Conservation (phyloP, 1,139 yeast species). For the Kurtzmaniella quercitrusa region DNA sequence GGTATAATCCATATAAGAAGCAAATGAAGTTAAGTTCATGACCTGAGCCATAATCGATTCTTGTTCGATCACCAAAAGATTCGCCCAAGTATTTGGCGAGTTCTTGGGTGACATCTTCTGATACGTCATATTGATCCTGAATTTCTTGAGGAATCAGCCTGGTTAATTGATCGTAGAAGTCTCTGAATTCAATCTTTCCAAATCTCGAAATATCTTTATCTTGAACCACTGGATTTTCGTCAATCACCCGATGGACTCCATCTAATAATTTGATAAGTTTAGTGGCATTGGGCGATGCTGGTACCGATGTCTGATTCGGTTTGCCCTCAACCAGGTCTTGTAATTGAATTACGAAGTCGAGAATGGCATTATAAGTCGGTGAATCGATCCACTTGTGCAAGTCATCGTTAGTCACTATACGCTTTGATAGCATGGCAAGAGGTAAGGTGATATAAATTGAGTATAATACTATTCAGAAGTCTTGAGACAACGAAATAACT, state of each 20-base stretch:
- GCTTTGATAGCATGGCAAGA: background rate
- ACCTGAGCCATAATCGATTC: conserved; percentile 97
- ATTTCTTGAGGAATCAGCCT: conserved; percentile 19
- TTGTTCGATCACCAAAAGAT: conserved; percentile 78
- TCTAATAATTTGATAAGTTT: conserved; percentile 21
- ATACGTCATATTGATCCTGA: conserved; percentile 16
- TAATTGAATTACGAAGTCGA: conserved; percentile 53
- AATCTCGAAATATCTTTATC: conserved; percentile 75
- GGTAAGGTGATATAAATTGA: no score
- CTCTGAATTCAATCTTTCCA: conserved; percentile 87
- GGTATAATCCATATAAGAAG: conserved; percentile 55
- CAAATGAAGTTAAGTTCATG: conserved; percentile 87
- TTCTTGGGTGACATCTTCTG: conserved; percentile 27
- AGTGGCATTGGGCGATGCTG: conserved; percentile 26
- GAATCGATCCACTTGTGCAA: conserved; percentile 60
- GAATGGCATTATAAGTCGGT: conserved; percentile 43
- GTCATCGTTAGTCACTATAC: conserved; percentile 61
- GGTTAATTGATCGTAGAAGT: conserved; percentile 69
- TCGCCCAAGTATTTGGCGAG: conserved; percentile 54
- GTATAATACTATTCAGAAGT: no score
- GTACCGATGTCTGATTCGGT: conserved; percentile 41
- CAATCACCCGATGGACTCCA: conserved; percentile 41
- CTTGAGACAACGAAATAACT: no score
- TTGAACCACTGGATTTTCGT: conserved; percentile 60
- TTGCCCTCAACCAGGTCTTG: conserved; percentile 70